phyloP scores from a whole-genome alignment of 305 asterid genomes.

The Fraxinus latifolia region DNA sequence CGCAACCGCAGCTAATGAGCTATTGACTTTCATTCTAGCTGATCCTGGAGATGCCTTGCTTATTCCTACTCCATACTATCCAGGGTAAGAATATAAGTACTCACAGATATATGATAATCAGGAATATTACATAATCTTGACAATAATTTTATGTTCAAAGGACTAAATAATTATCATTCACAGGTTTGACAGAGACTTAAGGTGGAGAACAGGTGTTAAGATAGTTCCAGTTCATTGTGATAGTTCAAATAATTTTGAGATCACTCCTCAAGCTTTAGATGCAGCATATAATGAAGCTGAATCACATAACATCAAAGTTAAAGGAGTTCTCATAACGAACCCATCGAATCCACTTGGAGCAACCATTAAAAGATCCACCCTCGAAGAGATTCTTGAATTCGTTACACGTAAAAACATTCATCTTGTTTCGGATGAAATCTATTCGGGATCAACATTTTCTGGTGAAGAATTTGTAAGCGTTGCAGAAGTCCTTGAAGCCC shows the following conservation, averaged over 20 bases:
- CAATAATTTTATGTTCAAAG: not conserved
- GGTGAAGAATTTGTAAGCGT: slow-evolving; percentile 6
- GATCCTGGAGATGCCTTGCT: slow-evolving; percentile 22
- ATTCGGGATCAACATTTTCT: slow-evolving; percentile 5
- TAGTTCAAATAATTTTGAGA: slow-evolving; percentile 3
- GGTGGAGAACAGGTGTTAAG: slow-evolving; percentile 10
- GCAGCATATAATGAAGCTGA: slow-evolving; percentile 1
- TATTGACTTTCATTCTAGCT: slow-evolving; percentile 9
- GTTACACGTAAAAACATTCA: slow-evolving; percentile 2
- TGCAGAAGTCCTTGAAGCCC: not conserved
- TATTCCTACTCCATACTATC: slow-evolving; percentile 15
- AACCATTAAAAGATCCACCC: not conserved
- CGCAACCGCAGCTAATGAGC: slow-evolving; percentile 18
- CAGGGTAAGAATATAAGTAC: slow-evolving; percentile 8
- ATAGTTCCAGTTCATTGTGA: slow-evolving; percentile 12
- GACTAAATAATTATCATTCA: not conserved
- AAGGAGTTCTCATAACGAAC: slow-evolving; percentile 13
- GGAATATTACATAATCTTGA: not conserved
- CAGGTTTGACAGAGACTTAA: slow-evolving; percentile 16
- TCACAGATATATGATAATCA: not conserved
- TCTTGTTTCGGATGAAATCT: slow-evolving; percentile 17
- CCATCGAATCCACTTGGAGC: slow-evolving; percentile 14
- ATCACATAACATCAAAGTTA: not conserved
- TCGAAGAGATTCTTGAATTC: not conserved
- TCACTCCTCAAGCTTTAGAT: slow-evolving; percentile 10